These are phyloP conservation scores for Elongisporangium senticosum DNA, from an alignment of 352 stramenopile genomes.

Conservation along the genomic window DNA sequence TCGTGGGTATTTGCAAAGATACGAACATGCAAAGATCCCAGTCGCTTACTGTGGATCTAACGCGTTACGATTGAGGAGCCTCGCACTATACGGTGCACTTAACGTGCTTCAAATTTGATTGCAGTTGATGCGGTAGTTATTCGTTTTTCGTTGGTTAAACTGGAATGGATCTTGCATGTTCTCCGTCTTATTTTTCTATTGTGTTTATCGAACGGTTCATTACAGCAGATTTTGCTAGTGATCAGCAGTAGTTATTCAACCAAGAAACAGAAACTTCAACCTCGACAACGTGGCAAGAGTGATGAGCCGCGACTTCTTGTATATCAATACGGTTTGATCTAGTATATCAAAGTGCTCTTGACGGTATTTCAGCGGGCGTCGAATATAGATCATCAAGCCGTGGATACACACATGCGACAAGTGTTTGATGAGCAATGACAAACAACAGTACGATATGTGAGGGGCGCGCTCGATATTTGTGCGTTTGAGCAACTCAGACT, in stretches of 20 bases:
- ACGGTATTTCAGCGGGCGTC: background rate
- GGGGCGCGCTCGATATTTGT: background rate
- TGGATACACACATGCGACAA: background rate
- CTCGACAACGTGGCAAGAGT: background rate
- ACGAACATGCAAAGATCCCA: conserved; percentile 66
- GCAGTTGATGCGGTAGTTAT: background rate
- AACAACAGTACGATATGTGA: background rate
- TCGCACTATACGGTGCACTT: no score
- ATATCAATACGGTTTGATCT: background rate
- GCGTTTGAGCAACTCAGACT: no score
- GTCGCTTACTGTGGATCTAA: conserved; percentile 80
- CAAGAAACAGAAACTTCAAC: background rate
- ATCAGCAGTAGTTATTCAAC: background rate
- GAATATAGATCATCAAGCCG: background rate
- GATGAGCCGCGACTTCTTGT: background rate
- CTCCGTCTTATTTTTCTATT: background rate
- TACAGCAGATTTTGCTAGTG: background rate
- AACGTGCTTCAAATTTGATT: no score
- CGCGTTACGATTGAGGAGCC: conserved; percentile 38
- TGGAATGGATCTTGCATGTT: background rate
- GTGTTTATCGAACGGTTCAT: no score
- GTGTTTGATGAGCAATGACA: background rate
- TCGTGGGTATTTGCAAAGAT: conserved; percentile 92
- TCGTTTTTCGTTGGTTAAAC: background rate
- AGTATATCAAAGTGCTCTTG: background rate